A percentile compares a stretch with the other conserved stretches of the same genome.
Conservation (phyloP, 306 rosid species). For the Lathyrus tuberosus region DNA sequence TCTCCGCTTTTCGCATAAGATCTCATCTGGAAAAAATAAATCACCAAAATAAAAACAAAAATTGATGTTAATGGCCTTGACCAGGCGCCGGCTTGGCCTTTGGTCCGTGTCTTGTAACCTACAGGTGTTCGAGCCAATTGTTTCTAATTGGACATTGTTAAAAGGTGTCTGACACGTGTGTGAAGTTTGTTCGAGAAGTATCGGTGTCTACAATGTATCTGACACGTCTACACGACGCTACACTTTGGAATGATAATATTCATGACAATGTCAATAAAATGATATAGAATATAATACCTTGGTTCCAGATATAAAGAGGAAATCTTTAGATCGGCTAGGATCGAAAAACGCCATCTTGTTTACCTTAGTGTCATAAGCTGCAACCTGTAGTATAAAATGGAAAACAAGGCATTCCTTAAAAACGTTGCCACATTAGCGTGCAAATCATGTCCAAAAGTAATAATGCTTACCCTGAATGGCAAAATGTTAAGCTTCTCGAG, state of each 20-base stretch:
- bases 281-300: conserved; percentile 58
- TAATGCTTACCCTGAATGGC: conserved; percentile 77
- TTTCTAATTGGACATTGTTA: neutral
- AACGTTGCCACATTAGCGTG: too few species aligned
- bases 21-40: conserved; percentile 69
- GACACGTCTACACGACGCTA: neutral
- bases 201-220: neutral
- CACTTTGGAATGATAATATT: neutral
- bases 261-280: neutral
- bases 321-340: conserved; percentile 79
- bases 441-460: neutral
- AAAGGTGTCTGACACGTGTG: neutral
- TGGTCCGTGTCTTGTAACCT: neutral
- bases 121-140: neutral
- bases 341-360: conserved; percentile 97
- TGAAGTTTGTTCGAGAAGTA: neutral
- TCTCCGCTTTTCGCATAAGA: conserved; percentile 83
- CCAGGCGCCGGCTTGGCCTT: neutral
- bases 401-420: neutral
- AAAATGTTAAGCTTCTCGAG: conserved; percentile 90
- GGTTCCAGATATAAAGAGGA: conserved; percentile 96
- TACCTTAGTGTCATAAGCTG: conserved; percentile 80
- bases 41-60: conserved; percentile 10
- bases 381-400: conserved; percentile 68
- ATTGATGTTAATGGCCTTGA: neutral